Conservation (phyloP, 192 early-diverging fungal species). For the Linnemannia zychae region DNA sequence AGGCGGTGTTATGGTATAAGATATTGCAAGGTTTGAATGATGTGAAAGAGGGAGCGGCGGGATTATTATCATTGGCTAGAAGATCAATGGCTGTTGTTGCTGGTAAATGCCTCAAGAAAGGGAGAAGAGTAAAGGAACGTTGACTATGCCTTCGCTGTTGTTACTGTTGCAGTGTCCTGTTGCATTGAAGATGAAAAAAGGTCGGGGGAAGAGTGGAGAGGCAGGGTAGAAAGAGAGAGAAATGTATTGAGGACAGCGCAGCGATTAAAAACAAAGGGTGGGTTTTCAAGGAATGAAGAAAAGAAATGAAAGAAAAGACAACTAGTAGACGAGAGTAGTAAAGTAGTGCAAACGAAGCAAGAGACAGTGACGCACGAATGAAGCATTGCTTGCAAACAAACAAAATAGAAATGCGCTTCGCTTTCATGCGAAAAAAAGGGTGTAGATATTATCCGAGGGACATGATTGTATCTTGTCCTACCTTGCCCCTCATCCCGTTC, state of each 20-base stretch:
- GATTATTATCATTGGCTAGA: background rate
- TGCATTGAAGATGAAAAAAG: background rate
- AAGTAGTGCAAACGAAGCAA: background rate
- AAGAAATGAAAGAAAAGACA: too few species aligned
- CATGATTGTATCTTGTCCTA: too few species aligned
- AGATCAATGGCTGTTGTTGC: background rate
- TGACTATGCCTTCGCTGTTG: background rate
- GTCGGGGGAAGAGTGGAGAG: background rate
- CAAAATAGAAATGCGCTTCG: background rate
- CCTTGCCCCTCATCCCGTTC: too few species aligned
- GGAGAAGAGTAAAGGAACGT: background rate
- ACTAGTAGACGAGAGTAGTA: too few species aligned
- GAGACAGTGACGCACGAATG: too few species aligned
- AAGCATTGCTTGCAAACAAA: too few species aligned
- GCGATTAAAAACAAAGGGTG: too few species aligned
- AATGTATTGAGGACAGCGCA: too few species aligned
- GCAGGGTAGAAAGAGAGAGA: background rate
- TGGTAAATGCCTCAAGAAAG: background rate
- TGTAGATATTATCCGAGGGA: too few species aligned
- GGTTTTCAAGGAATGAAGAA: background rate
- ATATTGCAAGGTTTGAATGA: background rate
- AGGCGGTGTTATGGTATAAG: background rate
- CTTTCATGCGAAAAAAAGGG: background rate
- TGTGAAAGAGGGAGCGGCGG: background rate
- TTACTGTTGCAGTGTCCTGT: background rate